A percentile compares a stretch with the other conserved stretches of the same genome.
Evolutionary conservation across 202 grass and related monocot genomes (phyloP).

Genomic region (Brachypodium distachyon): DNA sequence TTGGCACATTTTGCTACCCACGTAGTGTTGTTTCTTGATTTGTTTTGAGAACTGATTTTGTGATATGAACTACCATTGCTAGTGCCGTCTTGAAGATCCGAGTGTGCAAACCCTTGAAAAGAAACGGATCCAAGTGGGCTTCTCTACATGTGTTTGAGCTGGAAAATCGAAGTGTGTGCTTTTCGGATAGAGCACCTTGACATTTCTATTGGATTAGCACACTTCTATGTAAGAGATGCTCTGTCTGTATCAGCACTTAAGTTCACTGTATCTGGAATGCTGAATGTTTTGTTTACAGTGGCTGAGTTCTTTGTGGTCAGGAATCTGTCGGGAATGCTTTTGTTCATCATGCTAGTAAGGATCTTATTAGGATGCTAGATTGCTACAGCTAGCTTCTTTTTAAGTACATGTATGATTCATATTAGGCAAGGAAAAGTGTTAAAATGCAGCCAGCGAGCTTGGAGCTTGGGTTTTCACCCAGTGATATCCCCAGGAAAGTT

Average conservation of each 20-base stretch:
- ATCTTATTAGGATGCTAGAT: too few relatives aligned
- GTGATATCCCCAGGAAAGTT: too few relatives aligned
- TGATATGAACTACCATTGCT: slow-evolving; percentile 9
- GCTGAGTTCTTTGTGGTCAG: background rate
- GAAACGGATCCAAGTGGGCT: too few relatives aligned
- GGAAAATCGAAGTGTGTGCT: background rate
- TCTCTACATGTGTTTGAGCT: background rate
- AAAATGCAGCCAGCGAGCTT: too few relatives aligned
- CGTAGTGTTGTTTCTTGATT: background rate
- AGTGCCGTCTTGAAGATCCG: slow-evolving; percentile 56
- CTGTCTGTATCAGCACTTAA: background rate
- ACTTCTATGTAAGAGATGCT: background rate
- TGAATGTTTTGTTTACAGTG: background rate
- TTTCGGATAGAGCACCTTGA: background rate
- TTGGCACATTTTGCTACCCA: background rate
- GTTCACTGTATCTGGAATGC: background rate
- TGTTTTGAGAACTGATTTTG: background rate
- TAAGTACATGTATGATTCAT: too few relatives aligned
- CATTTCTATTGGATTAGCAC: background rate
- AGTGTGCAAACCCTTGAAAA: too few relatives aligned
- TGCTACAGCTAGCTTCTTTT: too few relatives aligned
- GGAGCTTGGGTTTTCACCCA: too few relatives aligned
- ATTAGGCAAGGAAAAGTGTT: too few relatives aligned
- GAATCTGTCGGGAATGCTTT: background rate
- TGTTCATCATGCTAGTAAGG: background rate